These are phyloP conservation scores for Xerocomus spinulosus DNA, from an alignment of 768 basidiomycete species.

Conservation along the genomic window DNA sequence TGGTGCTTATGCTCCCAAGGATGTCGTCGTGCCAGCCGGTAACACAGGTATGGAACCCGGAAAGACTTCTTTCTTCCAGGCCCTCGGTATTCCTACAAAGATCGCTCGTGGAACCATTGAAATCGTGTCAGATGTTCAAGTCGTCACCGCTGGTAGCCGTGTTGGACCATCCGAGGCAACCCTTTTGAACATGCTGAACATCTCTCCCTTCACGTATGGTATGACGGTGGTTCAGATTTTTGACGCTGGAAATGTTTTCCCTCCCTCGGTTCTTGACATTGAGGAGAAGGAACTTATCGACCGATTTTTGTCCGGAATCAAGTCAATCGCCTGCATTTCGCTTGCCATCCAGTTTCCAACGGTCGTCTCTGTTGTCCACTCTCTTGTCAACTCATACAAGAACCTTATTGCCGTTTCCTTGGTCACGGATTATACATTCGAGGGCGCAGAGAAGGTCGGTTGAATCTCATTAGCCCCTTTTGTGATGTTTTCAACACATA, in stretches of 20 bases:
- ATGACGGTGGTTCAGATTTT: slow-evolving; percentile 98
- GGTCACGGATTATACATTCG: slow-evolving; percentile 91
- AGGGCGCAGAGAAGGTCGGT: slow-evolving; percentile 86
- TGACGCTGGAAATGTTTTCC: slow-evolving; percentile 89
- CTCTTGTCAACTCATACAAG: slow-evolving; percentile 99
- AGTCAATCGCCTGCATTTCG: slow-evolving; percentile 93
- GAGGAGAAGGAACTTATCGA: slow-evolving; percentile 88
- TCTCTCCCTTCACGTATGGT: slow-evolving; percentile 99
- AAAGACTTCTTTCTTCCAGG: slow-evolving; percentile 99
- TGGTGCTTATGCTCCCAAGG: slow-evolving; percentile 89
- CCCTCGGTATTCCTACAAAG: slow-evolving; percentile 98
- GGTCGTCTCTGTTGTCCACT: slow-evolving; percentile 88
- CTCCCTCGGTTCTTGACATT: slow-evolving; percentile 86
- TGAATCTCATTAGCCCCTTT: slow-evolving; percentile 1
- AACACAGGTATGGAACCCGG: slow-evolving; percentile 99
- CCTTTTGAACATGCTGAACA: slow-evolving; percentile 98
- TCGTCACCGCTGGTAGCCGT: slow-evolving; percentile 87
- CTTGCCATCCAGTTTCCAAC: slow-evolving; percentile 96
- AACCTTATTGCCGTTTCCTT: slow-evolving; percentile 89
- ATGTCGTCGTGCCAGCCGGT: slow-evolving; percentile 88
- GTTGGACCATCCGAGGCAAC: slow-evolving; percentile 98
- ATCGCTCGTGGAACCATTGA: slow-evolving; percentile 99
- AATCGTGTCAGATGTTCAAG: slow-evolving; percentile 96
- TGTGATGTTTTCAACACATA: slow-evolving; percentile 30
- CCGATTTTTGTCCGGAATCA: slow-evolving; percentile 90